These are phyloP conservation scores for Iberis pinnata DNA, from an alignment of 345 rosid species.

Conservation along the genomic window DNA sequence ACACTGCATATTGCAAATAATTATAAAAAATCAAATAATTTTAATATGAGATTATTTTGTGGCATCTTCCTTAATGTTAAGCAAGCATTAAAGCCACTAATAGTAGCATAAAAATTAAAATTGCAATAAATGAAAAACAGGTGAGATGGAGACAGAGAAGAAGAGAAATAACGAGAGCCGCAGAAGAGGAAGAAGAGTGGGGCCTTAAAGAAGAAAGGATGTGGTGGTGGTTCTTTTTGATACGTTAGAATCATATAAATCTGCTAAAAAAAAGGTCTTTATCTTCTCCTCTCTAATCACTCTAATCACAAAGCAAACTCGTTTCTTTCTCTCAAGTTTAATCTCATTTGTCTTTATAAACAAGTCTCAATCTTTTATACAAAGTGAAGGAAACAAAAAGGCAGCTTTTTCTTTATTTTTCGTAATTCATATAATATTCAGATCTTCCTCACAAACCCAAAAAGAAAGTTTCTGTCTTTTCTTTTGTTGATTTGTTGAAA, in stretches of 20 bases:
- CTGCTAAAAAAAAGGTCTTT: conserved; percentile 5
- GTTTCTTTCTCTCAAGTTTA: too few relatives aligned
- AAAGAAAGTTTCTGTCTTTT: too few relatives aligned
- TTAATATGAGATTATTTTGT: too few relatives aligned
- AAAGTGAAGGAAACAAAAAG: conserved; percentile 6
- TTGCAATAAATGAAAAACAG: neutral
- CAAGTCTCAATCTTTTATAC: neutral
- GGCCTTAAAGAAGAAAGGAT: conserved; percentile 1
- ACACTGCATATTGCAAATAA: too few relatives aligned
- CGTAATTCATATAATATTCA: too few relatives aligned
- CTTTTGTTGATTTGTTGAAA: neutral
- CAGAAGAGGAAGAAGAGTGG: conserved; percentile 20
- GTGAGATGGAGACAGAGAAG: conserved; percentile 19
- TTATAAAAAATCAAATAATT: too few relatives aligned
- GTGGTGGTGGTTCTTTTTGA: conserved; percentile 23
- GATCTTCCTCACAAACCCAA: too few relatives aligned
- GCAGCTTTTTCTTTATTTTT: neutral
- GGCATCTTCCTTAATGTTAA: too few relatives aligned
- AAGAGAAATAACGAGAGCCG: conserved; percentile 25
- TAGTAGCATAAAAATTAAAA: too few relatives aligned
- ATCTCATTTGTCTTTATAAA: too few relatives aligned
- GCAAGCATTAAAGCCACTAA: too few relatives aligned
- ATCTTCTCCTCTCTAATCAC: conserved; percentile 24
- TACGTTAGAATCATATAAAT: neutral
- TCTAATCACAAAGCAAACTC: too few relatives aligned